Evolutionary conservation across 768 basidiomycete species (phyloP).

Genomic region (Leccinum broughii): DNA sequence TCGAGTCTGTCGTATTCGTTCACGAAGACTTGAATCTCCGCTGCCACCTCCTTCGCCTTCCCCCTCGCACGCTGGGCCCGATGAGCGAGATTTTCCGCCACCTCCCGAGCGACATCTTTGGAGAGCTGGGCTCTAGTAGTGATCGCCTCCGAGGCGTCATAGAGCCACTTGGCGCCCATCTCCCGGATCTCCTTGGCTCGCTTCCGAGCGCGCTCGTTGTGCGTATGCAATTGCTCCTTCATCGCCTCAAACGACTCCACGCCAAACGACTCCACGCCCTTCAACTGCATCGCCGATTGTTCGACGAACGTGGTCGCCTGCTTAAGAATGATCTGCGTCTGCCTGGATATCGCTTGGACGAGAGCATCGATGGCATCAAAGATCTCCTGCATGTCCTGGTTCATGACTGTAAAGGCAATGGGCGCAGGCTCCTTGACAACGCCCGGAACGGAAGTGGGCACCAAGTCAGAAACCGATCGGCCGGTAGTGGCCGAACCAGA

Average conservation of each 20-base stretch:
- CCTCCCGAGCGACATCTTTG: slow-evolving; percentile 40
- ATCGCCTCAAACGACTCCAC: slow-evolving; percentile 38
- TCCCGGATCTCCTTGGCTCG: slow-evolving; percentile 55
- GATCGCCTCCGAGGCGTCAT: slow-evolving; percentile 43
- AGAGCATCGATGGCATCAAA: slow-evolving; percentile 61
- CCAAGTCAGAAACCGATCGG: slow-evolving; percentile 20
- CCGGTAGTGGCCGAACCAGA: slow-evolving; percentile 20
- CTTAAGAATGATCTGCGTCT: slow-evolving; percentile 32
- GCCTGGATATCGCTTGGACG: slow-evolving; percentile 48
- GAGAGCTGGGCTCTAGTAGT: slow-evolving; percentile 43
- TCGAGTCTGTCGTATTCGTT: slow-evolving; percentile 25
- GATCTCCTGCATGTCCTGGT: slow-evolving; percentile 56
- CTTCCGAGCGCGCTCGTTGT: slow-evolving; percentile 52
- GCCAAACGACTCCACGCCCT: slow-evolving; percentile 36
- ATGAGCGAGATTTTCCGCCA: slow-evolving; percentile 38
- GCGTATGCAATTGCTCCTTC: slow-evolving; percentile 44
- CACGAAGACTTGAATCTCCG: slow-evolving; percentile 30
- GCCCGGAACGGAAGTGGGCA: slow-evolving; percentile 48
- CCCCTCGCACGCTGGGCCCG: slow-evolving; percentile 47
- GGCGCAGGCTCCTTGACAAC: slow-evolving; percentile 49
- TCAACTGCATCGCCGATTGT: slow-evolving; percentile 39
- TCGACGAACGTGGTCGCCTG: slow-evolving; percentile 43
- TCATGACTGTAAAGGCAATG: slow-evolving; percentile 43
- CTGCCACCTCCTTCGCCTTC: slow-evolving; percentile 45
- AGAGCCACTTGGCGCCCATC: slow-evolving; percentile 47